phyloP scores from a whole-genome alignment of 2,329 filamentous ascomycete species.

The Aspergillus sp. region DNA sequence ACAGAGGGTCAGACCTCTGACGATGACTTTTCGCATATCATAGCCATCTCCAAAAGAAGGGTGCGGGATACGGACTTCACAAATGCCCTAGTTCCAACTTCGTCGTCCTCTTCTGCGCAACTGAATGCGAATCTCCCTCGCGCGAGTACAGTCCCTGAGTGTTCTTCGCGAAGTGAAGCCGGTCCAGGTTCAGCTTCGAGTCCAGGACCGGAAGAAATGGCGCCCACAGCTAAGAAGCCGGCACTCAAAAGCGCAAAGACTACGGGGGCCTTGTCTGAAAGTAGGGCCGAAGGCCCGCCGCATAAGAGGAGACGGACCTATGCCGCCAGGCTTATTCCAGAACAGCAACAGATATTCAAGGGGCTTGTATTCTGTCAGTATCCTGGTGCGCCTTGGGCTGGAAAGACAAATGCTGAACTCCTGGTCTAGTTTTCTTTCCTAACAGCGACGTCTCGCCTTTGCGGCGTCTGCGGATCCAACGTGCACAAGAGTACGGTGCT shows the following conservation, averaged over 20 bases:
- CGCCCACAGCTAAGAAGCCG: neutral
- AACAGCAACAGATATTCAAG: conserved; percentile 51
- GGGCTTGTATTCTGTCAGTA: conserved; percentile 51
- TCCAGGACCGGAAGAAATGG: neutral
- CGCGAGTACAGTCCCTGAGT: conserved; percentile 1
- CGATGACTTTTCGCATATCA: conserved; percentile 11
- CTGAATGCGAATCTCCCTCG: neutral
- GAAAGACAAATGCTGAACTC: conserved; percentile 3
- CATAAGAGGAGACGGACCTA: conserved; percentile 26
- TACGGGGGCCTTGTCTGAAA: conserved; percentile 9
- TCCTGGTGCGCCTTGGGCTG: neutral
- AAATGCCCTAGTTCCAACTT: neutral
- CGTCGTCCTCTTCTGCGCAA: conserved; percentile 2
- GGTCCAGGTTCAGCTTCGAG: neutral
- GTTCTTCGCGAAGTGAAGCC: neutral
- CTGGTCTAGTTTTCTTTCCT: conserved; percentile 59
- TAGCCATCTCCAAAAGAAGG: conserved; percentile 5
- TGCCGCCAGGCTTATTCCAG: conserved; percentile 41
- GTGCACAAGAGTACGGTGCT: conserved; percentile 67
- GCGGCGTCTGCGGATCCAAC: conserved; percentile 63
- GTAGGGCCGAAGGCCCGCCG: conserved; percentile 6
- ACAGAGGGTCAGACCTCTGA: conserved; percentile 18
- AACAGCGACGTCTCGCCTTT: conserved; percentile 64
- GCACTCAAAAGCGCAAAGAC: conserved; percentile 7
- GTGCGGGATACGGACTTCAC: neutral